Percentiles rank a stretch among this genome's conserved stretches.
These are phyloP conservation scores for Leishmania tarentolae DNA, from an alignment of 208 protist species.

Conservation along the genomic window DNA sequence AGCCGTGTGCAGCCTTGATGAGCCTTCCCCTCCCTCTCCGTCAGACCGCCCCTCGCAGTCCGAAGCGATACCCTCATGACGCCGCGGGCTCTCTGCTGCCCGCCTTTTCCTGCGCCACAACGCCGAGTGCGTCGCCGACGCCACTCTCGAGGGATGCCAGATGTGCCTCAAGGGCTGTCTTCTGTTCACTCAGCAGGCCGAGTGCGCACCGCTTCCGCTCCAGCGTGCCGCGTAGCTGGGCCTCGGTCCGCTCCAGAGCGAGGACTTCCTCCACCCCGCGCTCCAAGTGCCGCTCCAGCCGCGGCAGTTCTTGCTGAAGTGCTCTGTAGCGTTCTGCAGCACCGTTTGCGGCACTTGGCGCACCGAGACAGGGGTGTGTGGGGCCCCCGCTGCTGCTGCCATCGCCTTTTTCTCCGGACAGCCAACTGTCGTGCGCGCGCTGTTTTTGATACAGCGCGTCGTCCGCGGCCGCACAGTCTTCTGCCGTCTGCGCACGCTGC, in stretches of 20 bases:
- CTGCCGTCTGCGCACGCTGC: conserved; percentile 3
- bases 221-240: neutral
- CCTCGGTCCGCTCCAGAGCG: conserved; percentile 6
- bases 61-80: neutral
- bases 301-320: neutral
- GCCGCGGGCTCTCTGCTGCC: no score
- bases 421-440: neutral
- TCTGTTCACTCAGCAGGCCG: conserved; percentile 1
- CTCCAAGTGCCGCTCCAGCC: conserved; percentile 15
- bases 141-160: conserved; percentile 6
- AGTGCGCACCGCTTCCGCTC: neutral
- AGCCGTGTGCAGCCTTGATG: neutral
- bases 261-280: conserved; percentile 3
- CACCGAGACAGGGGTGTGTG: neutral
- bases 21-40: neutral
- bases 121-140: neutral
- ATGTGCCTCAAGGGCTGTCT: conserved; percentile 14
- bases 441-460: neutral
- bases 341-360: neutral
- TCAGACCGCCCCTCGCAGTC: neutral
- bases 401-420: neutral
- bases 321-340: neutral
- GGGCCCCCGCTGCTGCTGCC: neutral
- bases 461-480: conserved; percentile 10
- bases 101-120: neutral